Evolutionary conservation across 2,329 filamentous ascomycete species (phyloP).

Genomic region (Colletotrichum abscissum): DNA sequence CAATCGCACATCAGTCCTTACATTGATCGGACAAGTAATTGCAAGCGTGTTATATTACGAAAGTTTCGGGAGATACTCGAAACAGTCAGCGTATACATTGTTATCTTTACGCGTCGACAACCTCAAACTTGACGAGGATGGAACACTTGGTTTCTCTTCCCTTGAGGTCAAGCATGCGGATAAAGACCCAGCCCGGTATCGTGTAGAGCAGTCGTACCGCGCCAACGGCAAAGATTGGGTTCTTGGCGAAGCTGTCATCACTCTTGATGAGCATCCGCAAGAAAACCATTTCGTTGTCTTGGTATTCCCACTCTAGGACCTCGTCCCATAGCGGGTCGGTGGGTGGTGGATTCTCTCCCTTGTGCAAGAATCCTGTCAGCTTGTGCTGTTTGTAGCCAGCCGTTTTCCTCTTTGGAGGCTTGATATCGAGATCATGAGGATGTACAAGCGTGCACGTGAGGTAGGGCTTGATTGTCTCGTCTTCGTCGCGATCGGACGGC

Average conservation of each 20-base stretch:
- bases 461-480: slow-evolving; percentile 68
- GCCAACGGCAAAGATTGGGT: slow-evolving; percentile 71
- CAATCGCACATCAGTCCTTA: neutral
- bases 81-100: neutral
- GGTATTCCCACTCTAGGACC: slow-evolving; percentile 74
- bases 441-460: slow-evolving; percentile 74
- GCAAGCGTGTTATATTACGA: neutral
- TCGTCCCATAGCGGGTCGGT: slow-evolving; percentile 76
- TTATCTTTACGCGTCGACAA: slow-evolving; percentile 51
- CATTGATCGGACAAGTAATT: neutral
- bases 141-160: slow-evolving; percentile 73
- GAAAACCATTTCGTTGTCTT: slow-evolving; percentile 74
- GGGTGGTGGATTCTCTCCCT: slow-evolving; percentile 65
- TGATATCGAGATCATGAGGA: slow-evolving; percentile 59
- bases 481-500: slow-evolving; percentile 58
- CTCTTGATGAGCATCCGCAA: slow-evolving; percentile 74
- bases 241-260: slow-evolving; percentile 70
- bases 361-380: slow-evolving; percentile 64
- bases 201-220: slow-evolving; percentile 70
- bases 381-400: slow-evolving; percentile 69
- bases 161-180: slow-evolving; percentile 73
- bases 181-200: slow-evolving; percentile 69
- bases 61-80: neutral
- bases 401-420: slow-evolving; percentile 72
- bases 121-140: slow-evolving; percentile 70